A percentile compares a stretch with the other conserved stretches of the same genome.
phyloP scores from a whole-genome alignment of 2,329 filamentous ascomycete genomes.

The Dactylonectria estremocensis region DNA sequence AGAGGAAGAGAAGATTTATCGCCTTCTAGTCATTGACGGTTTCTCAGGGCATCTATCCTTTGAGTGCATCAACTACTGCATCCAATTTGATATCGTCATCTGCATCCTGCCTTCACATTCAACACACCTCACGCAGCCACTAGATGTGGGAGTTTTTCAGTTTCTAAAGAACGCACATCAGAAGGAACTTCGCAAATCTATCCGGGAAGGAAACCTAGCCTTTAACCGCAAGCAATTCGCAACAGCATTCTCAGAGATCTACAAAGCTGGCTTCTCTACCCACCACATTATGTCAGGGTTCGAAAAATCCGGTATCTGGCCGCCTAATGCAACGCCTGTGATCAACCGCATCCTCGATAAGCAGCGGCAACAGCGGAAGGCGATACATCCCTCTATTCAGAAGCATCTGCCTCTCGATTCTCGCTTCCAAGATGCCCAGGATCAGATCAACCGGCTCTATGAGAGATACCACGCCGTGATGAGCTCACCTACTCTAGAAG shows the following conservation, averaged over 20 bases:
- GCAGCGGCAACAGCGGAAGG: constrained; percentile 7
- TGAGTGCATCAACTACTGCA: background rate
- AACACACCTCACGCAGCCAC: background rate
- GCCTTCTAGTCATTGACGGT: constrained; percentile 3
- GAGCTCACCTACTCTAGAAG: constrained; percentile 14
- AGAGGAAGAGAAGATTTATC: background rate
- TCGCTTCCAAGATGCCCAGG: constrained; percentile 10
- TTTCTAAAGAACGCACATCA: background rate
- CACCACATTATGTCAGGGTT: constrained; percentile 3
- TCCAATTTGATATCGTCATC: background rate
- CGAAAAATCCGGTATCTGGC: constrained; percentile 9
- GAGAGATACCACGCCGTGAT: constrained; percentile 8
- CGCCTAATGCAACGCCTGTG: background rate
- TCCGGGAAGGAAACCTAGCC: constrained; percentile 1
- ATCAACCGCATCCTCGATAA: constrained; percentile 4
- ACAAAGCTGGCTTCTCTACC: background rate
- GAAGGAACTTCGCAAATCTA: constrained; percentile 3
- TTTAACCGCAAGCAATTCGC: background rate
- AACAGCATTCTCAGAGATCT: constrained; percentile 1
- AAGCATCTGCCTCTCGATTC: constrained; percentile 1
- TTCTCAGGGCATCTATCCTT: background rate
- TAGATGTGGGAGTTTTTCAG: background rate
- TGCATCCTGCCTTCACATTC: background rate
- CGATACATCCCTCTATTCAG: constrained; percentile 6
- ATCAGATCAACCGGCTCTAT: constrained; percentile 12